phyloP scores from a whole-genome alignment of 1,284 basidiomycete species.

The Trametes polyzona region DNA sequence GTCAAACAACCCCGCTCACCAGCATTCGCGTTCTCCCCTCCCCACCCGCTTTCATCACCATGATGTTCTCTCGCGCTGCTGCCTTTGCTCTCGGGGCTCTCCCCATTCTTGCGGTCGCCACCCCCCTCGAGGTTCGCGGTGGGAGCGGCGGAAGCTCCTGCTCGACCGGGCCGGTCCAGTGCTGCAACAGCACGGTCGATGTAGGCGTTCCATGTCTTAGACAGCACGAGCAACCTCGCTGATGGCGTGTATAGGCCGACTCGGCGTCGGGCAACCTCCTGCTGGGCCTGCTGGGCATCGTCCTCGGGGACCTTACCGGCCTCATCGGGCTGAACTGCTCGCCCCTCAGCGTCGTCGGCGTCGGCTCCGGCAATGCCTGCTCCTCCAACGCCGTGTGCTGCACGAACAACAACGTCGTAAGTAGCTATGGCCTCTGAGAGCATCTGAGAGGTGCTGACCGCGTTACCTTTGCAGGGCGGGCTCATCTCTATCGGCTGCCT shows the following conservation, averaged over 20 bases:
- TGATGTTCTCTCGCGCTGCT: conserved; percentile 21
- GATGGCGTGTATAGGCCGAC: background rate
- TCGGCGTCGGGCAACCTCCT: background rate
- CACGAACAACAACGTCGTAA: conserved; percentile 28
- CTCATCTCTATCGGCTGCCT: conserved; percentile 31
- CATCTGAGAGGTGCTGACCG: background rate
- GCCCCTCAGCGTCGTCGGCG: conserved; percentile 27
- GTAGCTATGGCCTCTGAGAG: background rate
- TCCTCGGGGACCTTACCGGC: conserved; percentile 19
- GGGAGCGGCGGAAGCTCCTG: conserved; percentile 13
- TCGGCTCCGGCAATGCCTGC: conserved; percentile 19
- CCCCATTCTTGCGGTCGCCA: conserved; percentile 35
- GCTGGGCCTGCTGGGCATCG: conserved; percentile 26
- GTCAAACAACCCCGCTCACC: conserved; percentile 11
- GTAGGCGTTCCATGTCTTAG: too few species aligned
- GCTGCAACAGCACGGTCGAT: conserved; percentile 34
- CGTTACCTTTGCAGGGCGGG: conserved; percentile 20
- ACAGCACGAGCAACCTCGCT: background rate
- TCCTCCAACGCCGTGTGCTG: conserved; percentile 27
- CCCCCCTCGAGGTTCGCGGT: conserved; percentile 23
- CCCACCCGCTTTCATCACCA: background rate
- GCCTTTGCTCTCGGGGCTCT: conserved; percentile 25
- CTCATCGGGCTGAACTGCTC: conserved; percentile 30
- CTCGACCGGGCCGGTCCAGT: conserved; percentile 24
- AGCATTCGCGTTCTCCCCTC: background rate